Evolutionary conservation across 2,329 filamentous ascomycete species (phyloP), one percentile per base, ranked within the genome.

Genomic region (Paraconiothyrium sp.): DNA sequence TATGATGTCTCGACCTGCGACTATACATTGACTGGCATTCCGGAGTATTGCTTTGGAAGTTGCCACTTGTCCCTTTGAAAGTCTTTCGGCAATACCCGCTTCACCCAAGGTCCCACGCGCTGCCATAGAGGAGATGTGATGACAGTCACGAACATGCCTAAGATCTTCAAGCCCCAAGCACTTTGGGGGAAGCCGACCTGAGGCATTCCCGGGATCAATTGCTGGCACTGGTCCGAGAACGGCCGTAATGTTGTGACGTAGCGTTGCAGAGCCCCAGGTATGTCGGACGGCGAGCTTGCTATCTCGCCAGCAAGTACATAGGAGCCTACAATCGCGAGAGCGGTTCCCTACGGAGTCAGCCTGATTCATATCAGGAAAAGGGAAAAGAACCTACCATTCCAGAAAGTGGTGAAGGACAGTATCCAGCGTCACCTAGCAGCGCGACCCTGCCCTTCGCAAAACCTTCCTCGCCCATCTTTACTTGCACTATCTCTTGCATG

Each of bases 271-370:
- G 72, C 74, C 7, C 60, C 32, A 5, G 66, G 64, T 9, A 72
- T 67, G 43, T 75, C 63, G 4, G 63, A 49, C 5, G 66, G 67
- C 6, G 62, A 65, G 10, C 60, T 60, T 7, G 70, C 67, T 5
- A 80, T 41, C 57, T 80, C 78, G 2, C 77, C 77, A 1, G 79
- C 79, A 6, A 82, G 66, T 1, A 80, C 66, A 50, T 80, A 82
- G 0, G 76, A 72, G 3, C 79, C 80, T 6, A 80, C 63, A 8
- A 81, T 73, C 1, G 78, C 79, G 3, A 75, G 65, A 4, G 72
- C 71, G 1, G 72, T 67, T 4, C 75, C 74, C 65, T 72, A n/a
- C 5, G 1, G 27, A 52, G 27, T 67, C 47, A 64, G 66, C 32
- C 34, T 61, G 13, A 20, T 24, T 10, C 9, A 13, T 10, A 22